Percentiles rank a stretch among this genome's conserved stretches.
These are phyloP conservation scores for Amoebophrya sp. DNA, from an alignment of 169 alveolate species.

Conservation along the genomic window DNA sequence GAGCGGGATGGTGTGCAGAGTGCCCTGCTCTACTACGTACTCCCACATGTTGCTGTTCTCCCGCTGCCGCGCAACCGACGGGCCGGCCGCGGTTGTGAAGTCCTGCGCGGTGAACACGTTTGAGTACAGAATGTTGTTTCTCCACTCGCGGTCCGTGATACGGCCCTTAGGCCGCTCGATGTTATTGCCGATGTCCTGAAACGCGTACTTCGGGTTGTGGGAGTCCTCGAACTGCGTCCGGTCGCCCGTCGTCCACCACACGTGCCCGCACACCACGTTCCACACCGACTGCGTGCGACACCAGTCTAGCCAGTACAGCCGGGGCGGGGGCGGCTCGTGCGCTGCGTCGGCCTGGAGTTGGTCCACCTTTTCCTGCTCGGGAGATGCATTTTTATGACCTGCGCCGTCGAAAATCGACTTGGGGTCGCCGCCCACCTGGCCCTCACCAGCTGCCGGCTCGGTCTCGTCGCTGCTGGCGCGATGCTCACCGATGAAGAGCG, in stretches of 20 bases:
- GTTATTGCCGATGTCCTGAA: neutral
- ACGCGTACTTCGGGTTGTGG: neutral
- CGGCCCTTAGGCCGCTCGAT: neutral
- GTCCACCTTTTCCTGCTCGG: no score
- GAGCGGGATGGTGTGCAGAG: neutral
- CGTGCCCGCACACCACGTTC: neutral
- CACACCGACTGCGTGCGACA: neutral
- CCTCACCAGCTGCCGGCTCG: no score
- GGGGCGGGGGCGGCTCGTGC: neutral
- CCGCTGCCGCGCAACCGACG: neutral
- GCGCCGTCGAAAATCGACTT: neutral
- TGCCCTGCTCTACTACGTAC: neutral
- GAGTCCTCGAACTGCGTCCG: neutral
- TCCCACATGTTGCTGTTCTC: constrained; percentile 1
- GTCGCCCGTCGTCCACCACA: neutral
- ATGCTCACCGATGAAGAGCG: no score
- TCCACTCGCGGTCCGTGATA: neutral
- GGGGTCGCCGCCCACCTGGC: no score
- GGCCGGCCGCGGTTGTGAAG: no score
- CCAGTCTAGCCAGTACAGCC: neutral
- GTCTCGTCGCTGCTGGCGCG: no score
- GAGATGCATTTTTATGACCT: neutral
- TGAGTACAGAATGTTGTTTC: neutral
- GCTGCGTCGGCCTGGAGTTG: neutral
- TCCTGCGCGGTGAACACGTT: neutral